phyloP scores from a whole-genome alignment of 495 filamentous ascomycete genomes.

The Aspergillus egyptiacus region DNA sequence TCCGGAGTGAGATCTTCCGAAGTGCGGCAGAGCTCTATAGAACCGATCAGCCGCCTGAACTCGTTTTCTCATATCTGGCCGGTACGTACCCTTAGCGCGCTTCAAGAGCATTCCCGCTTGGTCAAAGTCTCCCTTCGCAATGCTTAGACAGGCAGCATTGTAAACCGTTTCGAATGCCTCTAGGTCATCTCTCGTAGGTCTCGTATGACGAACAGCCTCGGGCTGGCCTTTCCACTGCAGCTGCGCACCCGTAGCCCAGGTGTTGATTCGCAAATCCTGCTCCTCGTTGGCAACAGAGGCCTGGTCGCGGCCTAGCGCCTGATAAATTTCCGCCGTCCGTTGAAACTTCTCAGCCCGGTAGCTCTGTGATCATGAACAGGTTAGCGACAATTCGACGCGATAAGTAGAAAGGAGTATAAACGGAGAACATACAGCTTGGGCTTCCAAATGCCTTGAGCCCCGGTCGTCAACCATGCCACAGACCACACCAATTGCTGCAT shows the following conservation, averaged over 20 bases:
- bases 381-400: conserved; percentile 1
- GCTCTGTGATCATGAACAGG: conserved; percentile 37
- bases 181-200: conserved; percentile 66
- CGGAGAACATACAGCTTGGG: conserved; percentile 62
- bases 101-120: conserved; percentile 75
- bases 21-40: conserved; percentile 71
- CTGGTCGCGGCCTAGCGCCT: conserved; percentile 46
- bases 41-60: conserved; percentile 12
- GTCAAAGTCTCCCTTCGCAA: conserved; percentile 70
- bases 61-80: neutral
- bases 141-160: conserved; percentile 82
- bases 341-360: conserved; percentile 83
- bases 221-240: conserved; percentile 71
- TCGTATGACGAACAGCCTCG: conserved; percentile 46
- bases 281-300: conserved; percentile 57
- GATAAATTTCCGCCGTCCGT: conserved; percentile 64
- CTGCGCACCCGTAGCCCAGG: conserved; percentile 73
- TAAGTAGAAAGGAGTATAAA: neutral
- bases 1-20: conserved; percentile 77
- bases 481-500: conserved; percentile 59
- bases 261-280: conserved; percentile 83
- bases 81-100: conserved; percentile 60
- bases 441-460: conserved; percentile 75
- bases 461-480: conserved; percentile 46
- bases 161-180: conserved; percentile 92